A percentile compares a stretch with the other conserved stretches of the same genome.
Conservation (phyloP, 2,329 filamentous ascomycete species). For the Penicillium sclerotiorum region DNA sequence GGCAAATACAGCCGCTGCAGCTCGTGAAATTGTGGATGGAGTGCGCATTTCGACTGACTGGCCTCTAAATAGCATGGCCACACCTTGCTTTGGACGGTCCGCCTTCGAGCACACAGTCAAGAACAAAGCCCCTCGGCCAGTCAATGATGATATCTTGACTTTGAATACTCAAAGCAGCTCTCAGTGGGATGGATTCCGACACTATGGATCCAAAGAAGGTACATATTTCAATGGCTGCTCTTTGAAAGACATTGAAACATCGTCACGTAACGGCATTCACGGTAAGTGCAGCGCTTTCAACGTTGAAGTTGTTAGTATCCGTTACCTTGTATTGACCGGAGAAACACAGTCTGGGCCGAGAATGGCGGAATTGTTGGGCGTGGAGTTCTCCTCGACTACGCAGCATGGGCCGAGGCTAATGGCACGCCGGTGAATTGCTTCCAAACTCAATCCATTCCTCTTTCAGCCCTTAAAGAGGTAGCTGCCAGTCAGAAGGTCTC, state of each 20-base stretch:
- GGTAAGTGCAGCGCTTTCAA: conserved; percentile 12
- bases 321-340: too few species aligned
- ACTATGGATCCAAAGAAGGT: conserved; percentile 43
- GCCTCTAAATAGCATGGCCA: conserved; percentile 57
- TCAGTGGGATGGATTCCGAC: conserved; percentile 52
- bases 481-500: conserved; percentile 47
- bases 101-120: conserved; percentile 58
- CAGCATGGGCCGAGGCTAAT: conserved; percentile 45
- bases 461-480: conserved; percentile 48
- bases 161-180: conserved; percentile 60
- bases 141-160: conserved; percentile 59
- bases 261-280: conserved; percentile 47
- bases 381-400: conserved; percentile 53
- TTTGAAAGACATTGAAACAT: conserved; percentile 41
- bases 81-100: conserved; percentile 60
- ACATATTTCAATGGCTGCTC: conserved; percentile 48
- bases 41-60: conserved; percentile 60
- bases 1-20: conserved; percentile 44
- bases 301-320: too few species aligned
- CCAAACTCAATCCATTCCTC: conserved; percentile 46
- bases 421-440: conserved; percentile 45
- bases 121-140: conserved; percentile 53
- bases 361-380: conserved; percentile 37
- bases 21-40: conserved; percentile 48
- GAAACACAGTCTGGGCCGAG: neutral